A percentile compares a stretch with the other conserved stretches of the same genome.
Conservation (phyloP, 257 asterid species). For the Petunia secreta region DNA sequence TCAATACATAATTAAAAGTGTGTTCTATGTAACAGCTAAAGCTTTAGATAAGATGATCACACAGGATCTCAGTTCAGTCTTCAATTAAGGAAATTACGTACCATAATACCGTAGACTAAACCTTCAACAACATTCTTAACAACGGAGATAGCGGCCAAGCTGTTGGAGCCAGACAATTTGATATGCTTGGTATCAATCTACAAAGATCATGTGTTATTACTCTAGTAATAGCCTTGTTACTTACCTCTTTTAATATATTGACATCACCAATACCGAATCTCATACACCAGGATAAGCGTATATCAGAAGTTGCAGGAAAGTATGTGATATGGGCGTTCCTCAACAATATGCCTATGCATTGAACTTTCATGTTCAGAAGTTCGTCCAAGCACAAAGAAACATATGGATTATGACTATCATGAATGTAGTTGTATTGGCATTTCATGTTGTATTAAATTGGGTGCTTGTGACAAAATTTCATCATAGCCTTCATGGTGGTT, state of each 20-base stretch:
- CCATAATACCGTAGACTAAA: too few species aligned
- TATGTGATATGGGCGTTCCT: constrained; percentile 66
- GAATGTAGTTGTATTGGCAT: too few species aligned
- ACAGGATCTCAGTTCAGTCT: too few species aligned
- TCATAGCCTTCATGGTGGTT: too few species aligned
- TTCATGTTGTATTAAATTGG: too few species aligned
- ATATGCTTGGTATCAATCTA: constrained; percentile 70
- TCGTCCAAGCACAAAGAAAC: constrained; percentile 80
- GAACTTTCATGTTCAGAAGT: constrained; percentile 74
- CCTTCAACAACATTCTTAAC: too few species aligned
- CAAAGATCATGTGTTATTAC: constrained; percentile 81
- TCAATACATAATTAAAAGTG: too few species aligned
- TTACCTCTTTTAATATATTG: constrained; percentile 65
- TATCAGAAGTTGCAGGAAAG: constrained; percentile 66
- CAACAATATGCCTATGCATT: constrained; percentile 72
- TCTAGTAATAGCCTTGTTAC: constrained; percentile 45
- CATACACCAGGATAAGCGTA: constrained; percentile 46
- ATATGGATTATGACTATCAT: constrained; percentile 77
- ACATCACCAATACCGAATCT: constrained; percentile 53
- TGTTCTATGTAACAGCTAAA: too few species aligned
- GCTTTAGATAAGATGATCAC: too few species aligned
- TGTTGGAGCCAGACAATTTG: constrained; percentile 67
- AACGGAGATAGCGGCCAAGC: constrained; percentile 88
- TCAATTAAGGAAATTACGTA: constrained; percentile 22
- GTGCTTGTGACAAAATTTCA: too few species aligned